Evolutionary conservation across 768 basidiomycete species (phyloP).

Genomic region (Rhodosporidiobolus odoratus): DNA sequence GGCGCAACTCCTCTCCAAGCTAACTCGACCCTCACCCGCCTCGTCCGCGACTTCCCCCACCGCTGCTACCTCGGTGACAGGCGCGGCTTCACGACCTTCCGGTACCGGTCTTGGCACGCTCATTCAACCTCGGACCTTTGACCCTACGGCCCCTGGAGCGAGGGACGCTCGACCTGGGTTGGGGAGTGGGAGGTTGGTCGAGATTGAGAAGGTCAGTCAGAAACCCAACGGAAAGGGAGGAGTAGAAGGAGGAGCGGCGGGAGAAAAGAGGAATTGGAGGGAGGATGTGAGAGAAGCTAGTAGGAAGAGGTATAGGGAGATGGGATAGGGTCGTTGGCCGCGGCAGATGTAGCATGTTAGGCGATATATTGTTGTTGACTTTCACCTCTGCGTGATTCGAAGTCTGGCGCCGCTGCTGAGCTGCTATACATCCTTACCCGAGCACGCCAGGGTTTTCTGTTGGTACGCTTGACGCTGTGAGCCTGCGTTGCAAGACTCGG

Average conservation of each 20-base stretch:
- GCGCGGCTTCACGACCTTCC: background rate
- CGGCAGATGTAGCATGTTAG: too few species aligned
- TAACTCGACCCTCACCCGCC: too few species aligned
- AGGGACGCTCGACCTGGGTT: constrained; percentile 15
- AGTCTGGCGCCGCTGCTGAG: too few species aligned
- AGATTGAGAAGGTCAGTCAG: constrained; percentile 12
- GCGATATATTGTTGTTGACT: too few species aligned
- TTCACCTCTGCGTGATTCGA: too few species aligned
- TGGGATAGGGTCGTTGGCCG: too few species aligned
- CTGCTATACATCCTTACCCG: too few species aligned
- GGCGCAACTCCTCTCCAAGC: constrained; percentile 29
- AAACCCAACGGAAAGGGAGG: background rate
- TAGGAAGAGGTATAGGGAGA: constrained; percentile 28
- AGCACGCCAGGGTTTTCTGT: too few species aligned
- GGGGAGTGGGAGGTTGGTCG: constrained; percentile 19
- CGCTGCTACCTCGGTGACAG: background rate
- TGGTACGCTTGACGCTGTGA: too few species aligned
- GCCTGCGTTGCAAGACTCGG: too few species aligned
- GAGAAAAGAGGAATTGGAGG: too few species aligned
- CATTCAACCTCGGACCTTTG: constrained; percentile 22
- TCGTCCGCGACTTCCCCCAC: background rate
- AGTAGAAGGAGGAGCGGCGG: background rate
- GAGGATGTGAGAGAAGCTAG: constrained; percentile 19
- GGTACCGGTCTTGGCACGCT: constrained; percentile 23
- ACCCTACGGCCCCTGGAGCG: background rate